A percentile compares a stretch with the other conserved stretches of the same genome.
phyloP scores from a whole-genome alignment of 352 stramenopile genomes.

The Globisporangium splendens region DNA sequence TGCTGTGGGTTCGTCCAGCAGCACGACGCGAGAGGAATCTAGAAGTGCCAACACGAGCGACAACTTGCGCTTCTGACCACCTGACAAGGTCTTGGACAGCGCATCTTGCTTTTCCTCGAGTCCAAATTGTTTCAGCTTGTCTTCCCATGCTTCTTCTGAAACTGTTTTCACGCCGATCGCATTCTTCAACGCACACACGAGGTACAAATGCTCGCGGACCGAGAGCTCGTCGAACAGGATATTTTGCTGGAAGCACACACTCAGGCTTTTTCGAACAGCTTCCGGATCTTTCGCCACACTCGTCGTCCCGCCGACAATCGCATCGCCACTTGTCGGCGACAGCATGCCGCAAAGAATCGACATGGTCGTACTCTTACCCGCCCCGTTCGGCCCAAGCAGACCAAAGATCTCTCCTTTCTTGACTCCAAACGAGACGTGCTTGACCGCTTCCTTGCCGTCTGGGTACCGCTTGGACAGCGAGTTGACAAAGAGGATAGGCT shows the following conservation, averaged over 20 bases:
- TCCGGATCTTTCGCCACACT: conserved; percentile 47
- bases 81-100: conserved; percentile 63
- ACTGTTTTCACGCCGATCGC: conserved; percentile 52
- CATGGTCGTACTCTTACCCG: conserved; percentile 96
- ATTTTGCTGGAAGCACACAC: conserved; percentile 86
- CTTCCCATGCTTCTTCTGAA: conserved; percentile 37
- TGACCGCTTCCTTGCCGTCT: conserved; percentile 75
- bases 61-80: conserved; percentile 80
- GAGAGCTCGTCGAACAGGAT: conserved; percentile 74
- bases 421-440: conserved; percentile 86
- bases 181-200: conserved; percentile 68
- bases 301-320: conserved; percentile 46
- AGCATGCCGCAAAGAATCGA: conserved; percentile 94
- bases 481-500: conserved; percentile 54
- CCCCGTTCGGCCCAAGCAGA: conserved; percentile 91
- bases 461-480: conserved; percentile 64
- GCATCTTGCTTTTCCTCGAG: conserved; percentile 66
- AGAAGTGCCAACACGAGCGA: conserved; percentile 72
- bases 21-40: conserved; percentile 59
- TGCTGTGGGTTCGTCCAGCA: conserved; percentile 80
- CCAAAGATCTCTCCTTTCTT: conserved; percentile 92
- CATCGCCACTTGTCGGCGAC: conserved; percentile 65
- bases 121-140: conserved; percentile 63
- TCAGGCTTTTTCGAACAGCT: conserved; percentile 63
- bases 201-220: conserved; percentile 66